Evolutionary conservation across 2,329 filamentous ascomycete species (phyloP).

Genomic region (Malbranchea cinnamomea): DNA sequence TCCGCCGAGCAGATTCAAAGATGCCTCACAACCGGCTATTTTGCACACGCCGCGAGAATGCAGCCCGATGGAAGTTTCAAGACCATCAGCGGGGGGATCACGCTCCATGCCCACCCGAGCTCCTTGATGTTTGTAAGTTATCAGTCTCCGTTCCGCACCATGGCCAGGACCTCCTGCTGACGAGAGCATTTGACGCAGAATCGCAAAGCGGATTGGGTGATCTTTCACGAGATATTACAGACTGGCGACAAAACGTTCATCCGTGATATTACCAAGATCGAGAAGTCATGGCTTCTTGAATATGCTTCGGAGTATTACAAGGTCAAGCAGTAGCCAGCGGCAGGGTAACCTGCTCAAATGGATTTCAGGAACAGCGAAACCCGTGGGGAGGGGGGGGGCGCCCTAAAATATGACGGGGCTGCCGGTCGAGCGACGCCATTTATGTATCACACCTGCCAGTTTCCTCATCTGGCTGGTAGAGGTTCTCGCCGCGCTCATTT

Average conservation of each 20-base stretch:
- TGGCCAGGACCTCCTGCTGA: slow-evolving; percentile 1
- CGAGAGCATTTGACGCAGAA: slow-evolving; percentile 36
- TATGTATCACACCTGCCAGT: too few relatives aligned
- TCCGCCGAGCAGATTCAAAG: slow-evolving; percentile 62
- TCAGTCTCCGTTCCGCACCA: neutral
- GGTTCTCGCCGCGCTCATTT: too few relatives aligned
- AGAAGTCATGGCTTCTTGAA: slow-evolving; percentile 82
- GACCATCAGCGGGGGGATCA: slow-evolving; percentile 65
- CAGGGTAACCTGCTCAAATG: too few relatives aligned
- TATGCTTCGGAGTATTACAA: slow-evolving; percentile 76
- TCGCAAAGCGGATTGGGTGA: slow-evolving; percentile 87
- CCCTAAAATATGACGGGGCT: too few relatives aligned
- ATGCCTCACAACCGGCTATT: slow-evolving; percentile 81
- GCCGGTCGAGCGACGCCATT: too few relatives aligned
- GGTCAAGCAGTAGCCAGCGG: slow-evolving; percentile 28
- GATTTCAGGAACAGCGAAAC: too few relatives aligned
- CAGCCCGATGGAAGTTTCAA: slow-evolving; percentile 80
- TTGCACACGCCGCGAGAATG: slow-evolving; percentile 87
- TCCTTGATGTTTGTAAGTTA: slow-evolving; percentile 67
- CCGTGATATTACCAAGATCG: slow-evolving; percentile 79
- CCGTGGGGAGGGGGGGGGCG: too few relatives aligned
- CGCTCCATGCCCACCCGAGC: slow-evolving; percentile 76
- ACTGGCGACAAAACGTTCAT: slow-evolving; percentile 80
- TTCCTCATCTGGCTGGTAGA: too few relatives aligned
- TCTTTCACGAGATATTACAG: slow-evolving; percentile 89